Evolutionary conservation across 495 filamentous ascomycete species (phyloP), one percentile per base, ranked within the genome.

Genomic region (Tetracladium marchalianum): DNA sequence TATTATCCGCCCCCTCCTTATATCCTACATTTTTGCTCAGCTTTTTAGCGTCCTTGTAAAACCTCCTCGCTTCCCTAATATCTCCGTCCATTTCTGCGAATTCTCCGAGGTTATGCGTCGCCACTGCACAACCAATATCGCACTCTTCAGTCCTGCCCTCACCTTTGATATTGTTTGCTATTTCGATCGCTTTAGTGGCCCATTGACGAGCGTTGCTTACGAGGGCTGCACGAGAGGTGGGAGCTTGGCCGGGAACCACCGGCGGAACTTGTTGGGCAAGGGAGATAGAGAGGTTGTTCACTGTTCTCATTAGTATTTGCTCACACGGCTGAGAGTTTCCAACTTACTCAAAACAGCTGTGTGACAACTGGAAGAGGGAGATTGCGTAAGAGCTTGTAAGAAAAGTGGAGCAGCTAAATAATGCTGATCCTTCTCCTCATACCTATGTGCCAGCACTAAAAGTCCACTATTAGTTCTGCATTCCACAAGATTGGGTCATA

Each of bases 361-460:
- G 51, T 77, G 74, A 41, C 74, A 77, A 33, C 63, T 71, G n/a
- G 66, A 58, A 3, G 54, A 48, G 10, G 63, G 78, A 56, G 86
- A 93, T 18, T 90, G 58, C 24, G 78, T 66, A 35, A 95, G 66
- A 2, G 89, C 84, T 51, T 90, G 89, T 51, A 97, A 72, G 60
- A 85, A 94, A 32, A 97, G 68, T n/a, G 90, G 90, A 22, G 86
- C 73, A 12, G 92, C 84, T 7, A 95, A 78, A 47, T 86, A 84
- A 51, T 83, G 75, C 48, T 81, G 74, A 41, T 80, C 68, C 54
- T 77, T 78, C 37, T 66, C 65, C 48, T 78, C 75, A 64, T 94
- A 96, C 51, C 77, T 76, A 22, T 76, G 66, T 15, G 74, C 90
- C 18, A 97, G 71, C 4, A 82, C 84, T 80, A 52, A 45, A 24